Conservation (phyloP, 345 rosid species). For the Eucalyptus polyanthemos region DNA sequence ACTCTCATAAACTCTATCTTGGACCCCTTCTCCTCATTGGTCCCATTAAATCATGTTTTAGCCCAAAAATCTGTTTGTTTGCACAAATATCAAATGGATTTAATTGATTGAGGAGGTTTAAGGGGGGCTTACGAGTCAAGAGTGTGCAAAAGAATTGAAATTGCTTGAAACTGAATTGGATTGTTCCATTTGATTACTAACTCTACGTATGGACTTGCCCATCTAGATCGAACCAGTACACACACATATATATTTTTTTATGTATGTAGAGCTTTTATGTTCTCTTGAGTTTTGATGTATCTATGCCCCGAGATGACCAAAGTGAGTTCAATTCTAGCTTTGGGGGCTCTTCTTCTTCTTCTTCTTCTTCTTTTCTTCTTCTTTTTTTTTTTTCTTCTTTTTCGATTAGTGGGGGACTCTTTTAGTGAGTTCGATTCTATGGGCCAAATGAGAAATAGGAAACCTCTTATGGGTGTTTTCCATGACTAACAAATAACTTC, state of each 20-base stretch:
- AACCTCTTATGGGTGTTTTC: not conserved
- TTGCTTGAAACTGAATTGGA: not conserved
- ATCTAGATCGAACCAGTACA: accelerated
- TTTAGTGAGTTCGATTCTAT: not conserved
- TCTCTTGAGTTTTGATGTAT: not conserved
- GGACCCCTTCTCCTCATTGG: not conserved
- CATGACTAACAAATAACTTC: too few species aligned
- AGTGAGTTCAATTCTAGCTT: not conserved
- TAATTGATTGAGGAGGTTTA: not conserved
- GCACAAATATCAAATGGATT: not conserved
- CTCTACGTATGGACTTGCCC: not conserved
- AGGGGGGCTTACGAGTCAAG: not conserved
- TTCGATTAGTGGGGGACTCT: not conserved
- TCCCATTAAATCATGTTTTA: not conserved
- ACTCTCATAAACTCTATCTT: not conserved
- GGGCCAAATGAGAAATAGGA: not conserved
- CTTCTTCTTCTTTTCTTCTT: accelerated
- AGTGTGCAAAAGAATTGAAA: not conserved
- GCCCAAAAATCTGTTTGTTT: not conserved
- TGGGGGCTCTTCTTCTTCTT: not conserved
- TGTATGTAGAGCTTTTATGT: not conserved
- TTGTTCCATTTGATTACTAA: too few species aligned
- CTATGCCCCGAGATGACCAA: accelerated
- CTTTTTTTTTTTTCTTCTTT: accelerated
- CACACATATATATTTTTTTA: too few species aligned